Conservation (phyloP, 371 early-diverging fungal species). For the Syncephalastrum contaminatum region DNA sequence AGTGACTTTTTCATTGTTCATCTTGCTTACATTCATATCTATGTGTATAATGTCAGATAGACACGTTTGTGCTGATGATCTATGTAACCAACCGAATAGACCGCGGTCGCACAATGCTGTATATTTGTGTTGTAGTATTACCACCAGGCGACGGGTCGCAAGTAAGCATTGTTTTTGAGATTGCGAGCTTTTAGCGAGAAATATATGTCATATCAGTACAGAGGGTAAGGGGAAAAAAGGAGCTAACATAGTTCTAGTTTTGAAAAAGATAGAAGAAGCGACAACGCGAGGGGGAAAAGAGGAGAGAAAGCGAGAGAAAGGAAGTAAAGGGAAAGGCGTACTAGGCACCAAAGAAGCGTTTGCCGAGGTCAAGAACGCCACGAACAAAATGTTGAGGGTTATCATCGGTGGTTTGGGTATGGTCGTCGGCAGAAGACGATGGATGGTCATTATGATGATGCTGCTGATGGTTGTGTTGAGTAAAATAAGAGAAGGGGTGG, state of each 20-base stretch:
- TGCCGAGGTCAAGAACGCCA: constrained; percentile 26
- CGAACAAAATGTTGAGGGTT: constrained; percentile 15
- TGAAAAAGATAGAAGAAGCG: not conserved
- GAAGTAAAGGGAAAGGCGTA: not conserved
- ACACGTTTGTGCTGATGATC: too few relatives aligned
- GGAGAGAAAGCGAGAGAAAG: not conserved
- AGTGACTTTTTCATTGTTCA: too few relatives aligned
- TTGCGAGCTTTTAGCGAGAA: too few relatives aligned
- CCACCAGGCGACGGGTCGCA: too few relatives aligned
- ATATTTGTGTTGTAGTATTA: too few relatives aligned
- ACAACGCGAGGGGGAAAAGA: not conserved
- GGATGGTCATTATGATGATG: constrained; percentile 6
- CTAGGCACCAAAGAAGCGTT: constrained; percentile 21
- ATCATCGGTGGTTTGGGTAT: constrained; percentile 3
- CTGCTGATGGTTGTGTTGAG: constrained; percentile 11
- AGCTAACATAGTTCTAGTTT: constrained; percentile 3
- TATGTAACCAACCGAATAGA: too few relatives aligned
- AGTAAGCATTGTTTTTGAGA: too few relatives aligned
- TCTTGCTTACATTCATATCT: too few relatives aligned
- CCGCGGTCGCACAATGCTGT: too few relatives aligned
- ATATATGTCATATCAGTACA: too few relatives aligned
- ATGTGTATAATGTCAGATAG: too few relatives aligned
- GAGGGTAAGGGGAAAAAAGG: not conserved
- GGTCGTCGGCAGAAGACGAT: constrained; percentile 2
- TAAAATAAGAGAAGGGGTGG: constrained; percentile 40